These are phyloP conservation scores for Aureobasidium namibiae DNA, from an alignment of 2,329 filamentous ascomycete species.

Conservation along the genomic window DNA sequence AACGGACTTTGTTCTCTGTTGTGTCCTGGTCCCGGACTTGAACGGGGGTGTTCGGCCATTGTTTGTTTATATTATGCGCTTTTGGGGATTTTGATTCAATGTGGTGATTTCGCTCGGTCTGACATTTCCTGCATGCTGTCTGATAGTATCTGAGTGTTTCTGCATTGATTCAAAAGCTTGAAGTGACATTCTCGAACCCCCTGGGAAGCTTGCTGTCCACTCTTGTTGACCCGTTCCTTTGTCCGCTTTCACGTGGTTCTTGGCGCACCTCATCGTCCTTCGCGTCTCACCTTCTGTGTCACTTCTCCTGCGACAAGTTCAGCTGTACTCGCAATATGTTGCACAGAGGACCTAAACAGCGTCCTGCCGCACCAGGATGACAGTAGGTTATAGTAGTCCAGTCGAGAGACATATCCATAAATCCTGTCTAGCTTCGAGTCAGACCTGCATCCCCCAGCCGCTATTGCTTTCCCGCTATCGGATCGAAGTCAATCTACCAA, in stretches of 20 bases:
- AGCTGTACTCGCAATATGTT: not conserved
- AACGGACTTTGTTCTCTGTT: conserved; percentile 6
- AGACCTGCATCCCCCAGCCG: not conserved
- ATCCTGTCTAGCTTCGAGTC: not conserved
- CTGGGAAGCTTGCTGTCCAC: conserved; percentile 10
- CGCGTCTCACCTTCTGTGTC: not conserved
- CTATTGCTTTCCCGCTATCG: not conserved
- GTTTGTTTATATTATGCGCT: not conserved
- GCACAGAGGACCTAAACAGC: not conserved
- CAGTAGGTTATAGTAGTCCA: not conserved
- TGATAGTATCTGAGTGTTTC: not conserved
- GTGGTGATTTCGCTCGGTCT: not conserved
- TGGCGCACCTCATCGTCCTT: not conserved
- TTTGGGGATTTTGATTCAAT: not conserved
- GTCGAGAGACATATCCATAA: not conserved
- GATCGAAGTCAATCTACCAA: not conserved
- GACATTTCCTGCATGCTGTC: conserved; percentile 3
- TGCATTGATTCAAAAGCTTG: not conserved
- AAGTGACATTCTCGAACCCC: not conserved
- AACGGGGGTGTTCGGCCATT: conserved; percentile 8
- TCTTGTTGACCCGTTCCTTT: not conserved
- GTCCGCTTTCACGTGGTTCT: not conserved
- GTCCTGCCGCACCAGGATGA: not conserved
- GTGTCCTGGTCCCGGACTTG: not conserved
- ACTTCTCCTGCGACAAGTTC: not conserved